Evolutionary conservation across 208 protist genomes (phyloP).

Genomic region (Leishmania gerbilli): DNA sequence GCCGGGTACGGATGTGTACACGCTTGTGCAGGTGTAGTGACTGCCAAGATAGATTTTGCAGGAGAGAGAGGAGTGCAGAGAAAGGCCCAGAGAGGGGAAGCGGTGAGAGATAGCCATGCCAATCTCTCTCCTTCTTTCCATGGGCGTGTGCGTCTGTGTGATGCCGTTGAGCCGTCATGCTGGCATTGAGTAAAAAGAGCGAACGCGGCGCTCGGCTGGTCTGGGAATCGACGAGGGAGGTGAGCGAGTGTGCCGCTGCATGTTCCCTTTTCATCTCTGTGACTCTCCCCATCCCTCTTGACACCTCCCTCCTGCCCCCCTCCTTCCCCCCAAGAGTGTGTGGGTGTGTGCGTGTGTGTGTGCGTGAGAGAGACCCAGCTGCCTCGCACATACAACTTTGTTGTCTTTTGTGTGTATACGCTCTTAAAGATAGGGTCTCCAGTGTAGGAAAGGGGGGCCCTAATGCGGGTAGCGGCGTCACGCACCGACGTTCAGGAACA

Average conservation of each 20-base stretch:
- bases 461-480: not conserved
- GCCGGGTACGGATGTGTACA: not conserved
- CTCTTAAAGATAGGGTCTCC: not conserved
- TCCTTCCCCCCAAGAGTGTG: not conserved
- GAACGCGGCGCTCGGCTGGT: not conserved
- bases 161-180: not conserved
- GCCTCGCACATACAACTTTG: not conserved
- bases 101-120: not conserved
- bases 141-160: conserved; percentile 7
- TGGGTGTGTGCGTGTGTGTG: not conserved
- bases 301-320: not conserved
- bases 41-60: not conserved
- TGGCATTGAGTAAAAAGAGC: not conserved
- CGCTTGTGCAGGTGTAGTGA: not conserved
- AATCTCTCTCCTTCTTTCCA: not conserved
- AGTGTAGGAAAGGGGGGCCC: not conserved
- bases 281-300: not conserved
- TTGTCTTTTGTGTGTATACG: not conserved
- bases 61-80: not conserved
- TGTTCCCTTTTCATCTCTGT: conserved; percentile 2
- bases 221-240: not conserved
- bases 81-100: not conserved
- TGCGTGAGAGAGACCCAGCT: not conserved
- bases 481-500: not conserved
- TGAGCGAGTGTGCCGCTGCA: not conserved